Base-by-base conservation (phyloP, 129 eudicot species). In the Artemisia tridentata region DNA sequence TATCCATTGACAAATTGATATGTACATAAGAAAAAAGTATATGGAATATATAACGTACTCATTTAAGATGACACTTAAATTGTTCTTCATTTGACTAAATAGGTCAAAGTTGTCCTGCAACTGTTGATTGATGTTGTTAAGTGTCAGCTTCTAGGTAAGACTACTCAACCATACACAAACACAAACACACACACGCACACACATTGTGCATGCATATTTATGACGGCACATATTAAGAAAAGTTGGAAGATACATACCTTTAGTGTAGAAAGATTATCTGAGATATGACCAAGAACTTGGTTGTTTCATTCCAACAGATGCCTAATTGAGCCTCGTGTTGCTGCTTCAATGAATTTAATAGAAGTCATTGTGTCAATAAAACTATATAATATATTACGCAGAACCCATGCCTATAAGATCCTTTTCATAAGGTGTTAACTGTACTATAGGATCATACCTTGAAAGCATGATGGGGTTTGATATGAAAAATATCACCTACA, bases 81-180 rank as follows among this genome's bases (percentile, higher is more conserved):
- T 91, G 81, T 84, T 82, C 90, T 88, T 88, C 71, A 73, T 65
- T 71, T 76, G 96, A 52, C 75, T 69, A 77, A 91, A 80, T 78
- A 91, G 96, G 65, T 82, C 83, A 55, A 86, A 65, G 69, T 91
- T 91, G 15, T 88, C 87, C 90, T 86, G 97, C 75, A 88, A 77
- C 97, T 91, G 92, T 68, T 67, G 18, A 61, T 58, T 15, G 38
- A 17, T 63, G 71, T 45, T 60, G 71, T n/a, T 38, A 43, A 73
- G 60, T 45, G 62, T 83, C 61, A 65, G 74, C 72, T 38, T 15
- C 66, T 38, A 7, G 45, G 45, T 38, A 38, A 38, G 45, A 38
- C 10, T 38, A 38, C 10, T 38, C 45, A 38, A 38, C 10, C 10
- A 38, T 7, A 38, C 15, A 8, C 25, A 6, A 57, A 46, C n/a